A percentile compares a stretch with the other conserved stretches of the same genome.
Conservation (phyloP, 768 basidiomycete genomes). For the Dictyophora rubrovolvata region DNA sequence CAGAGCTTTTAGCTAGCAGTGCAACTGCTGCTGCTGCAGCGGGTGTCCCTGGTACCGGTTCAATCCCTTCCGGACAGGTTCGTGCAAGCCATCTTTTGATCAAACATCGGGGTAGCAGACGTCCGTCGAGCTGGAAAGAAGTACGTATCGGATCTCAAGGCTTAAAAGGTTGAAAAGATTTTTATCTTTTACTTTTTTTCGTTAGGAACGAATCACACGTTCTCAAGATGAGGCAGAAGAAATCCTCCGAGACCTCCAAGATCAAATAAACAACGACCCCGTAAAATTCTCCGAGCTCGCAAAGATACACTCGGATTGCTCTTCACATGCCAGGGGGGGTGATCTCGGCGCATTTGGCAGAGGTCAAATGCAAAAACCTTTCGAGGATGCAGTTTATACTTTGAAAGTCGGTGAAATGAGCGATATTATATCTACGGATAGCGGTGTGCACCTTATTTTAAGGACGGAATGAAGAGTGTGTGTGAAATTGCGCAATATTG, state of each 20-base stretch:
- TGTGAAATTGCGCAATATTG: not conserved
- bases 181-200: not conserved
- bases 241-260: slow-evolving; percentile 59
- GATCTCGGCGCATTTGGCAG: slow-evolving; percentile 82
- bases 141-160: slow-evolving; percentile 28
- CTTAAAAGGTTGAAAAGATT: not conserved
- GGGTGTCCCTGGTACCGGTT: slow-evolving; percentile 1
- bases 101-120: slow-evolving; percentile 75
- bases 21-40: slow-evolving; percentile 1
- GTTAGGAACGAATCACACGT: slow-evolving; percentile 67
- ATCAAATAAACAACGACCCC: slow-evolving; percentile 44
- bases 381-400: slow-evolving; percentile 79
- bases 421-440: slow-evolving; percentile 78
- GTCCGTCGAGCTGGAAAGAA: slow-evolving; percentile 80
- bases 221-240: slow-evolving; percentile 81
- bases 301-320: slow-evolving; percentile 73
- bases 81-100: slow-evolving; percentile 93
- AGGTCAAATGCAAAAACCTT: slow-evolving; percentile 95
- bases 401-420: slow-evolving; percentile 70
- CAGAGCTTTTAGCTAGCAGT: slow-evolving; percentile 27
- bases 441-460: slow-evolving; percentile 89
- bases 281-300: slow-evolving; percentile 75
- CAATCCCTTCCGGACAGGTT: slow-evolving; percentile 43
- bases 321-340: slow-evolving; percentile 69
- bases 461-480: slow-evolving; percentile 52